Percentiles rank a stretch among this genome's conserved stretches.
Evolutionary conservation across 2,329 filamentous ascomycete species (phyloP).

Genomic region (Nothomitra cinnamomea): DNA sequence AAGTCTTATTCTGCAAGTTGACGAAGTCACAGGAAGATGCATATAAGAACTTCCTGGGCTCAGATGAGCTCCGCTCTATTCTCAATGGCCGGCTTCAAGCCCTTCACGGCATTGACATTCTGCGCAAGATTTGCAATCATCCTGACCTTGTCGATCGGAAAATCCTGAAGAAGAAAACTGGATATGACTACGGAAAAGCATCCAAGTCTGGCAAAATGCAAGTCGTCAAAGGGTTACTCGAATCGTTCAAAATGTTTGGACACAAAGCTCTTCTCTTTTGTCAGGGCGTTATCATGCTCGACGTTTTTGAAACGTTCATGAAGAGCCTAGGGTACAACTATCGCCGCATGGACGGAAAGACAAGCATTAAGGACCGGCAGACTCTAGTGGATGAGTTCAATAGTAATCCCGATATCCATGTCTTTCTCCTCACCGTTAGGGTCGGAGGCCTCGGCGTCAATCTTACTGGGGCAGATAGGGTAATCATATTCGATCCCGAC

Average conservation of each 20-base stretch:
- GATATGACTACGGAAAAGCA: conserved; percentile 61
- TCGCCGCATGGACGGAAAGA: conserved; percentile 84
- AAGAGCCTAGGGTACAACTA: conserved; percentile 53
- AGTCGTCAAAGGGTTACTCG: conserved; percentile 72
- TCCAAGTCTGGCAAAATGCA: conserved; percentile 89
- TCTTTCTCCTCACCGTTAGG: conserved; percentile 89
- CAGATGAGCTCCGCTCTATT: conserved; percentile 74
- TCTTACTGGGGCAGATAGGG: conserved; percentile 80
- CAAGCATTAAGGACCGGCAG: conserved; percentile 76
- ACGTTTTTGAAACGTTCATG: conserved; percentile 78
- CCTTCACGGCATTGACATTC: conserved; percentile 74
- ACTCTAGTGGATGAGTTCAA: conserved; percentile 88
- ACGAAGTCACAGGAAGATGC: conserved; percentile 61
- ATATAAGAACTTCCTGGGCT: conserved; percentile 67
- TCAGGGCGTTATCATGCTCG: conserved; percentile 86
- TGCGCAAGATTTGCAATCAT: conserved; percentile 96
- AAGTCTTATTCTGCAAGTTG: conserved; percentile 89
- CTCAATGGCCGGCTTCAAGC: conserved; percentile 58
- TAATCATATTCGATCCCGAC: conserved; percentile 96
- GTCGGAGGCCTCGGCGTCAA: conserved; percentile 91
- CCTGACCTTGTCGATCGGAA: conserved; percentile 69
- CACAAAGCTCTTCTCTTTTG: conserved; percentile 90
- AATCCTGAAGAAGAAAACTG: conserved; percentile 36
- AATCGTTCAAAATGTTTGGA: conserved; percentile 79
- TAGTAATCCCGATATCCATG: conserved; percentile 55